These are phyloP conservation scores for Incumbomyces lentus DNA, from an alignment of 2,329 filamentous ascomycete genomes.

Conservation along the genomic window DNA sequence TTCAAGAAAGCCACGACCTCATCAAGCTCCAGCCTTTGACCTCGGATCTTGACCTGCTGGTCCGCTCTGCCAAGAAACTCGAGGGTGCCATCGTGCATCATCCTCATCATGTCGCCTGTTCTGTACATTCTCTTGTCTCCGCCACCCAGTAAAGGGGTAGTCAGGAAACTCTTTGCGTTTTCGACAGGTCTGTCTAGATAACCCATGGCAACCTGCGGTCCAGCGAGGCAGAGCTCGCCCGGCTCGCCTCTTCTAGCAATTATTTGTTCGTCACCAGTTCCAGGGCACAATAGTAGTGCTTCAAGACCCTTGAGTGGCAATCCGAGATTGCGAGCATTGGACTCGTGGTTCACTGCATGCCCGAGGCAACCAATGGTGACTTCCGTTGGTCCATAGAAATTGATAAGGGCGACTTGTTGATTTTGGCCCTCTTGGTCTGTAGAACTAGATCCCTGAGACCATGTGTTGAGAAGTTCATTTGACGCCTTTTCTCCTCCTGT, in stretches of 20 bases:
- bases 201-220: conserved; percentile 63
- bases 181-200: conserved; percentile 55
- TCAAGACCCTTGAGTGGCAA: not conserved
- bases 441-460: conserved; percentile 23
- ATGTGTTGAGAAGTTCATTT: not conserved
- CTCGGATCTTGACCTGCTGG: conserved; percentile 57
- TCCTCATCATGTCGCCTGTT: conserved; percentile 31
- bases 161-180: conserved; percentile 52
- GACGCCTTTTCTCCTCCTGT: conserved; percentile 18
- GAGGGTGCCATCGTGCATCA: conserved; percentile 39
- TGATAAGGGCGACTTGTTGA: not conserved
- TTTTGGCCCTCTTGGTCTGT: not conserved
- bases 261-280: not conserved
- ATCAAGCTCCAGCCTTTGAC: conserved; percentile 53
- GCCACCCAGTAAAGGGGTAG: conserved; percentile 46
- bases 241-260: not conserved
- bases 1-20: conserved; percentile 28
- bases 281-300: not conserved
- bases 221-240: conserved; percentile 34
- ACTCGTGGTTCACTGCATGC: not conserved
- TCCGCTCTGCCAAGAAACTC: conserved; percentile 49
- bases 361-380: not conserved
- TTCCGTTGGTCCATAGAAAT: not conserved
- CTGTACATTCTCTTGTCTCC: conserved; percentile 38
- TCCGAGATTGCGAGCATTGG: conserved; percentile 33